Evolutionary conservation across 495 filamentous ascomycete species (phyloP).

Genomic region (Astrocystis sublimbata): DNA sequence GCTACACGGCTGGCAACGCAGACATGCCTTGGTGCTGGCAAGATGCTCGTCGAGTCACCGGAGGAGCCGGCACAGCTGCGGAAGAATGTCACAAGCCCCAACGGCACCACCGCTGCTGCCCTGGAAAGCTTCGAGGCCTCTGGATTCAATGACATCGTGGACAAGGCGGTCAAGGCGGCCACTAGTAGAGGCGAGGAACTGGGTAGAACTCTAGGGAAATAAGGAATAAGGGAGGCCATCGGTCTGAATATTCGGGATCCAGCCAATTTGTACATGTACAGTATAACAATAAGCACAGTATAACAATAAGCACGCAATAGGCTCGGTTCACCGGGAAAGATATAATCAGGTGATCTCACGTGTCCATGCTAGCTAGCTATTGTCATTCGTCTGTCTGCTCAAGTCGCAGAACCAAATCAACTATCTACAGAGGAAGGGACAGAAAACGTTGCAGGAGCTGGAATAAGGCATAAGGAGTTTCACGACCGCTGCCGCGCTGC

Average conservation of each 20-base stretch:
- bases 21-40: constrained; percentile 37
- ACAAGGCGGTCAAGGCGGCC: constrained; percentile 36
- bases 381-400: too few species aligned
- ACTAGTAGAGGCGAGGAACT: constrained; percentile 30
- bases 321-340: neutral
- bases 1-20: constrained; percentile 37
- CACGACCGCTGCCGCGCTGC: too few species aligned
- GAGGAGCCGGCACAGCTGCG: constrained; percentile 36
- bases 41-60: constrained; percentile 36
- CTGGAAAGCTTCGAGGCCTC: constrained; percentile 36
- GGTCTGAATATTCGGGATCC: neutral
- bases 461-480: too few species aligned
- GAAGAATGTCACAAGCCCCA: constrained; percentile 38
- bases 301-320: neutral
- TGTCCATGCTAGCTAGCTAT: too few species aligned
- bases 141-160: constrained; percentile 31
- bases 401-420: too few species aligned
- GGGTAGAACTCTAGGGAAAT: constrained; percentile 30
- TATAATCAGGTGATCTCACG: too few species aligned
- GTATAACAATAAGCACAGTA: neutral
- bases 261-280: neutral
- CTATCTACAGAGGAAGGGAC: too few species aligned
- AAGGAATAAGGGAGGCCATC: neutral
- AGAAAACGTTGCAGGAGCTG: too few species aligned
- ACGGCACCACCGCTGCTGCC: constrained; percentile 38